These are phyloP conservation scores for Peniophora sp. DNA, from an alignment of 1,284 basidiomycete genomes.

Conservation along the genomic window DNA sequence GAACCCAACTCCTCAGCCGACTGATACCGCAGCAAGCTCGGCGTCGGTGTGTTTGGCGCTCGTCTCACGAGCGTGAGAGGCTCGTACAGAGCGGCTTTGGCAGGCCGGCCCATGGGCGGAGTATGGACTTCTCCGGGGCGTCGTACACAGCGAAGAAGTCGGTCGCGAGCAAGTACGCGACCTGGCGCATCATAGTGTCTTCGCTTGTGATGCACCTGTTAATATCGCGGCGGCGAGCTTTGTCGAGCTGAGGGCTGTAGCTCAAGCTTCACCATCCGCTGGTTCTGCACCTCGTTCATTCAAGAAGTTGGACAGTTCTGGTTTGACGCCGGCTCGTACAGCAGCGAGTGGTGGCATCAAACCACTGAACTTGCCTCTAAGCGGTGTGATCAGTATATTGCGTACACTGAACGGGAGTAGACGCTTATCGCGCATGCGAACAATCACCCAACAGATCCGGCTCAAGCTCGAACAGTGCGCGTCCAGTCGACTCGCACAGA, in stretches of 20 bases:
- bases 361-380: conserved; percentile 37
- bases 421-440: conserved; percentile 33
- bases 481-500: conserved; percentile 26
- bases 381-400: conserved; percentile 4
- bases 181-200: conserved; percentile 91
- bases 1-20: conserved; percentile 50
- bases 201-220: conserved; percentile 88
- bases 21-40: conserved; percentile 66
- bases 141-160: conserved; percentile 91
- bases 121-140: conserved; percentile 88
- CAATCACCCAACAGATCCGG: conserved; percentile 30
- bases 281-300: conserved; percentile 38
- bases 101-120: conserved; percentile 93
- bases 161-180: conserved; percentile 89
- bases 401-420: background rate
- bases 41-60: conserved; percentile 87
- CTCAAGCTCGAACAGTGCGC: conserved; percentile 32
- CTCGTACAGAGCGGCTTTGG: conserved; percentile 77
- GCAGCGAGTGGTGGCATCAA: conserved; percentile 37
- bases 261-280: conserved; percentile 30
- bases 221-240: conserved; percentile 87
- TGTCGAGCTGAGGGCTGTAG: conserved; percentile 70
- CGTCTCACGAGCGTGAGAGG: conserved; percentile 80
- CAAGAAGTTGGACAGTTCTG: conserved; percentile 40
- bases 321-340: conserved; percentile 19